phyloP scores from a whole-genome alignment of 106 monocot species.

The Dioscorea alata region DNA sequence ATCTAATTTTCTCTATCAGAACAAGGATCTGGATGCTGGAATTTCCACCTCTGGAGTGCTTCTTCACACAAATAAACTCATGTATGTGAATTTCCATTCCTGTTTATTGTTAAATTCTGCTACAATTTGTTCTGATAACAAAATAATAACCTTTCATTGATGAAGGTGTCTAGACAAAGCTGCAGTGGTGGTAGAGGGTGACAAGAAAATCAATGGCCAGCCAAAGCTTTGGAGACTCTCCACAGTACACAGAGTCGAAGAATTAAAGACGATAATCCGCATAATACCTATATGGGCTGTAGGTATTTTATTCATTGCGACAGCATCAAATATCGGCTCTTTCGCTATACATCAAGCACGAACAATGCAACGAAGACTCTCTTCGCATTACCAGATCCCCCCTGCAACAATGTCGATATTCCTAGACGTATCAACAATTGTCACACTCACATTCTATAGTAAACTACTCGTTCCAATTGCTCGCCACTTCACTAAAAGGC shows the following conservation, averaged over 20 bases:
- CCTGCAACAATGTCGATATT: slow-evolving; percentile 50
- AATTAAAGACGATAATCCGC: slow-evolving; percentile 54
- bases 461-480: slow-evolving; percentile 40
- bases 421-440: slow-evolving; percentile 27
- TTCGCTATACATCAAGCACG: slow-evolving; percentile 58
- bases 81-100: too few species aligned
- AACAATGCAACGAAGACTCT: slow-evolving; percentile 56
- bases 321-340: slow-evolving; percentile 51
- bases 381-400: slow-evolving; percentile 41
- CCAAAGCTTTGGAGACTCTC: slow-evolving; percentile 43
- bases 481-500: slow-evolving; percentile 39
- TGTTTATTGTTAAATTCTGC: too few species aligned
- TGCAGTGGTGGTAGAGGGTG: slow-evolving; percentile 35
- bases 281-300: slow-evolving; percentile 60
- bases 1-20: slow-evolving; percentile 4
- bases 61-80: slow-evolving; percentile 12
- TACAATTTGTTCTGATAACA: too few species aligned
- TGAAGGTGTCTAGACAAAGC: slow-evolving; percentile 55
- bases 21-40: slow-evolving; percentile 8
- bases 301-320: slow-evolving; percentile 32
- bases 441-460: slow-evolving; percentile 43
- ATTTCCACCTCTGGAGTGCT: slow-evolving; percentile 18
- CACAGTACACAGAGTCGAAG: slow-evolving; percentile 67
- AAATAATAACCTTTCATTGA: background rate
- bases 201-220: slow-evolving; percentile 19